A percentile compares a stretch with the other conserved stretches of the same genome.
These are phyloP conservation scores for Suhomyces xylopsoci DNA, from an alignment of 805 yeast genomes.

Conservation along the genomic window DNA sequence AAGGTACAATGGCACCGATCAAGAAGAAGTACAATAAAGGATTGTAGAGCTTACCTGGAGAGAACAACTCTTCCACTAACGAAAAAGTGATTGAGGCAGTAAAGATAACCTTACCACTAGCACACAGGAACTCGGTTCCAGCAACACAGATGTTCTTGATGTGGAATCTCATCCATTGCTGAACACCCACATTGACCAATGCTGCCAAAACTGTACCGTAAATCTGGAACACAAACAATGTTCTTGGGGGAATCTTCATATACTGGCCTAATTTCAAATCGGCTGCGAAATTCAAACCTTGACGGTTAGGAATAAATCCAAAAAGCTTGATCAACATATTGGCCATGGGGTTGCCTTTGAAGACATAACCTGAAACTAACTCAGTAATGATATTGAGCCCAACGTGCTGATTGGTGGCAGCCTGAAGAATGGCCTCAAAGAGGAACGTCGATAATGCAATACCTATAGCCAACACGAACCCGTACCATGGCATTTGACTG, in stretches of 20 bases:
- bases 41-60: slow-evolving; percentile 24
- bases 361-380: slow-evolving; percentile 17
- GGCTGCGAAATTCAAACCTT: slow-evolving; percentile 15
- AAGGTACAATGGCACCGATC: slow-evolving; percentile 28
- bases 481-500: slow-evolving; percentile 18
- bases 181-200: slow-evolving; percentile 22
- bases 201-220: slow-evolving; percentile 19
- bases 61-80: slow-evolving; percentile 25
- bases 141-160: slow-evolving; percentile 16
- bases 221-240: slow-evolving; percentile 15
- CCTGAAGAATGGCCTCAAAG: slow-evolving; percentile 17
- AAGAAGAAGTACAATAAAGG: slow-evolving; percentile 33
- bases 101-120: slow-evolving; percentile 17
- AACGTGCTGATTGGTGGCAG: slow-evolving; percentile 19
- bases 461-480: slow-evolving; percentile 12
- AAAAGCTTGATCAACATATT: slow-evolving; percentile 18
- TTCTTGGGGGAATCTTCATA: slow-evolving; percentile 19
- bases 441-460: slow-evolving; percentile 14
- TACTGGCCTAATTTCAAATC: slow-evolving; percentile 20
- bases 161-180: slow-evolving; percentile 20
- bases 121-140: slow-evolving; percentile 17
- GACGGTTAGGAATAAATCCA: slow-evolving; percentile 19
- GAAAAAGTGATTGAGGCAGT: slow-evolving; percentile 39
- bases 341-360: slow-evolving; percentile 17
- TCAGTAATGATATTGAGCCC: slow-evolving; percentile 18